Conservation (phyloP, 371 early-diverging fungal species). For the Mucor piriformis region DNA sequence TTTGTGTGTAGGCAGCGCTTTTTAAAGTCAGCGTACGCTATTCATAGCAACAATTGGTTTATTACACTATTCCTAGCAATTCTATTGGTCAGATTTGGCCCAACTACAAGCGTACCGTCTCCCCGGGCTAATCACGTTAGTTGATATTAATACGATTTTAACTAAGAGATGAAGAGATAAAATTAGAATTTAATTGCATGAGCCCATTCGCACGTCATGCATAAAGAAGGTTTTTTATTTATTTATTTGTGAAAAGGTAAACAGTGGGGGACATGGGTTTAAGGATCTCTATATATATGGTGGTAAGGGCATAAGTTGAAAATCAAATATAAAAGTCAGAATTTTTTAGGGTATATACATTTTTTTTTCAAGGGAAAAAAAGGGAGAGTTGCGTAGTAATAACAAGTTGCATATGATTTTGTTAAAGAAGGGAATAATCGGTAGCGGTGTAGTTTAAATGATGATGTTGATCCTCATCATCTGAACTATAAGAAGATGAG, state of each 20-base stretch:
- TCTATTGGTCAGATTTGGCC: too few relatives aligned
- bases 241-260: not conserved
- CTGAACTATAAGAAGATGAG: constrained; percentile 25
- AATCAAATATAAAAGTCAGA: not conserved
- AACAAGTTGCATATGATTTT: not conserved
- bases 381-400: not conserved
- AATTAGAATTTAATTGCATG: not conserved
- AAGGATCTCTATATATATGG: not conserved
- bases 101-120: too few relatives aligned
- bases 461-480: constrained; percentile 24
- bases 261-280: not conserved
- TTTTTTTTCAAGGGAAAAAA: not conserved
- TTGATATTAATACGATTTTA: too few relatives aligned
- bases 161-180: too few relatives aligned
- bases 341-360: not conserved
- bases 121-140: too few relatives aligned
- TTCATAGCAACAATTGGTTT: too few relatives aligned
- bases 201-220: constrained; percentile 1
- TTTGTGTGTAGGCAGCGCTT: too few relatives aligned
- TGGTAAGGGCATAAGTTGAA: not conserved
- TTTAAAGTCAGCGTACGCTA: too few relatives aligned
- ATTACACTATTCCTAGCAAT: too few relatives aligned
- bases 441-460: not conserved
- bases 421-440: not conserved
- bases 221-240: not conserved